Evolutionary conservation across 1,284 basidiomycete species (phyloP).

Genomic region (Phlebopus sp.): DNA sequence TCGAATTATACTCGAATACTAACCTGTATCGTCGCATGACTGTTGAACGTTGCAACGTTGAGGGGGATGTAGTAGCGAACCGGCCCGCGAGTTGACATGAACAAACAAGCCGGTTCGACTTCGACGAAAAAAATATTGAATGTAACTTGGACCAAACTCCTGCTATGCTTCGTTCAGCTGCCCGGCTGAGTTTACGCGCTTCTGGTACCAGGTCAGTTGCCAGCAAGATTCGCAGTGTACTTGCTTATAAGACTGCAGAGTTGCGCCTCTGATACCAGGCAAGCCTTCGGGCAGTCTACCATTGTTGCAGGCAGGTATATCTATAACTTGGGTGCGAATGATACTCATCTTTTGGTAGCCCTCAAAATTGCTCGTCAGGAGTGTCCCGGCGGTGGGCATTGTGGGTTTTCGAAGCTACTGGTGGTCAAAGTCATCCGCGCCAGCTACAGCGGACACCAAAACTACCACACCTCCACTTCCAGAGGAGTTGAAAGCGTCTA

Average conservation of each 20-base stretch:
- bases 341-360: conserved; percentile 10
- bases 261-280: conserved; percentile 10
- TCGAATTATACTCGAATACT: background rate
- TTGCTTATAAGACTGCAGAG: conserved; percentile 14
- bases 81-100: conserved; percentile 8
- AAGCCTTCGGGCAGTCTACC: conserved; percentile 11
- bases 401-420: conserved; percentile 28
- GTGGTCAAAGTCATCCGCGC: conserved; percentile 32
- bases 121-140: conserved; percentile 11
- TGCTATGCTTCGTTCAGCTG: conserved; percentile 19
- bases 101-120: conserved; percentile 10
- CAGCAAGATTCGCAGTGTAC: background rate
- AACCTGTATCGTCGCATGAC: conserved; percentile 29
- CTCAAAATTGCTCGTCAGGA: conserved; percentile 4
- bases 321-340: background rate
- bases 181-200: conserved; percentile 26
- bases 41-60: too few relatives aligned
- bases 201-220: conserved; percentile 21
- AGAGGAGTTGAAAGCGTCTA: too few relatives aligned
- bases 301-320: conserved; percentile 23
- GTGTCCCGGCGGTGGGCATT: conserved; percentile 6
- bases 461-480: background rate
- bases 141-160: conserved; percentile 15
- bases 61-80: conserved; percentile 17
- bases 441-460: background rate